A percentile compares a stretch with the other conserved stretches of the same genome.
phyloP scores from a whole-genome alignment of 331 rosid species.

The Cydonia oblonga region DNA sequence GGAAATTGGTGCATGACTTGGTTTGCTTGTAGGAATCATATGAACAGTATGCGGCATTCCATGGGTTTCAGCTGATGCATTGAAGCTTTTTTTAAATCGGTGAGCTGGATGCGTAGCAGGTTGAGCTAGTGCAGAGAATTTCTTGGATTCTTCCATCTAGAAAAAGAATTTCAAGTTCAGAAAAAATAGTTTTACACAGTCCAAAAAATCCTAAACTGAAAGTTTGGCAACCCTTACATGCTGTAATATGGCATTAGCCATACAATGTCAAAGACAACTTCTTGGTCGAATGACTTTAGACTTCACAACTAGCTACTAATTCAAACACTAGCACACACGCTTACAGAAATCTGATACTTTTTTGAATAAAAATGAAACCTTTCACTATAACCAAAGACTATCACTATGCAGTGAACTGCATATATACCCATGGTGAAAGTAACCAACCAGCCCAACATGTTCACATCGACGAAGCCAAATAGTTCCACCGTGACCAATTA shows the following conservation, averaged over 20 bases:
- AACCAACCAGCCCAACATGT: neutral
- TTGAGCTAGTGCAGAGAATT: slow-evolving; percentile 30
- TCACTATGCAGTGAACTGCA: neutral
- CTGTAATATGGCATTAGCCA: neutral
- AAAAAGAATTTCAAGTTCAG: slow-evolving; percentile 4
- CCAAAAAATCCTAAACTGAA: neutral
- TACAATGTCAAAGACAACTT: neutral
- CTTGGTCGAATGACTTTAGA: neutral
- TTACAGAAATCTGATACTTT: neutral
- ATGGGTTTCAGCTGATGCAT: slow-evolving; percentile 42
- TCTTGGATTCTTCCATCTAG: slow-evolving; percentile 88
- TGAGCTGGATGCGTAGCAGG: slow-evolving; percentile 47
- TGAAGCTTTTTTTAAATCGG: slow-evolving; percentile 34
- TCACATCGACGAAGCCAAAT: neutral
- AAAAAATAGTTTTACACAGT: neutral
- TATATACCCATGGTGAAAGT: neutral
- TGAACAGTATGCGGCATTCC: slow-evolving; percentile 36
- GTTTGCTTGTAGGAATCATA: slow-evolving; percentile 41
- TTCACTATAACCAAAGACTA: neutral
- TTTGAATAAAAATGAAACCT: neutral
- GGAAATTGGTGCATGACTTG: slow-evolving; percentile 29
- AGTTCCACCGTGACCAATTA: neutral
- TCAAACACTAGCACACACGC: neutral
- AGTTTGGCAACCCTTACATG: neutral
- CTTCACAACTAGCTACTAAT: neutral